phyloP scores from a whole-genome alignment of 305 asterid genomes.

The Fraxinus dipetala region DNA sequence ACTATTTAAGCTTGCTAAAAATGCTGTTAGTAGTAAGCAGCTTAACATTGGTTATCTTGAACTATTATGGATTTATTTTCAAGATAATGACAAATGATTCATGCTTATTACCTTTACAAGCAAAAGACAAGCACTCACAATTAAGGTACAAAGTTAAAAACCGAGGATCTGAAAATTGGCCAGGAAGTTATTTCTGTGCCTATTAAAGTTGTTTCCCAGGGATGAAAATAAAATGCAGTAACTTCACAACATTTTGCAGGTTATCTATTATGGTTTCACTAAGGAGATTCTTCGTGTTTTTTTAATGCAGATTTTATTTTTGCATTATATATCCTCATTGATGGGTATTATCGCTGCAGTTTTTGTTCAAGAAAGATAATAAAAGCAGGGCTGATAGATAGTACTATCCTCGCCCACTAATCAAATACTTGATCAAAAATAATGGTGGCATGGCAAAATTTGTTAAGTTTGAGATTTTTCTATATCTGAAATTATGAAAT shows the following conservation, averaged over 20 bases:
- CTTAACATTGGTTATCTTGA: background rate
- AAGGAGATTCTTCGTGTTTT: background rate
- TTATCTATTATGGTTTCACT: background rate
- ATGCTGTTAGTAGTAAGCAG: background rate
- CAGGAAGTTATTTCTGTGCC: background rate
- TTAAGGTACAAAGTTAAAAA: background rate
- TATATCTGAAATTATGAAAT: too few relatives aligned
- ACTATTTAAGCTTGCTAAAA: background rate
- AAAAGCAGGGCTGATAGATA: background rate
- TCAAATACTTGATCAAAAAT: background rate
- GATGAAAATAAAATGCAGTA: background rate
- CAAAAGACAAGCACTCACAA: background rate
- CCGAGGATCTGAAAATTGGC: background rate
- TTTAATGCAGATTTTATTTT: background rate
- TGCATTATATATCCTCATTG: background rate
- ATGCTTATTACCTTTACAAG: background rate
- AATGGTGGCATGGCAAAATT: background rate
- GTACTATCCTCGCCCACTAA: background rate
- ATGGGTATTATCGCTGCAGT: background rate
- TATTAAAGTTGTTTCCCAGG: background rate
- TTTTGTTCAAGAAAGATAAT: background rate
- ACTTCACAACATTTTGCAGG: background rate
- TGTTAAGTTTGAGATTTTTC: background rate
- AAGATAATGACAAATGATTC: slow-evolving; percentile 6
- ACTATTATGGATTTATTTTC: background rate